A percentile compares a stretch with the other conserved stretches of the same genome.
These are phyloP conservation scores for Geotrichum klebahnii DNA, from an alignment of 1,139 yeast species.

Conservation along the genomic window DNA sequence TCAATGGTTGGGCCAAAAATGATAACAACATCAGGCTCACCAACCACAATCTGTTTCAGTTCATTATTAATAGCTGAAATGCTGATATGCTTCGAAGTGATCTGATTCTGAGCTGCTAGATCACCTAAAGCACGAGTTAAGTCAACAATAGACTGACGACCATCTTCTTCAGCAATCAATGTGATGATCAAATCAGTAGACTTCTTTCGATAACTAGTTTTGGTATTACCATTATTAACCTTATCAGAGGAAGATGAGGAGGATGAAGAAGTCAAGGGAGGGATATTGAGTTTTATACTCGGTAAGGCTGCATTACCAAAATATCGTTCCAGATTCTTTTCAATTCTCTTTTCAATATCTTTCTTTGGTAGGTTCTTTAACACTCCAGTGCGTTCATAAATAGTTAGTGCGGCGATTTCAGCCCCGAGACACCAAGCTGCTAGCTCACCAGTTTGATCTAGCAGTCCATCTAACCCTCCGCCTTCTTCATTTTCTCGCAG, in stretches of 20 bases:
- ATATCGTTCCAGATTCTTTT: slow-evolving; percentile 60
- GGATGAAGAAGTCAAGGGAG: slow-evolving; percentile 9
- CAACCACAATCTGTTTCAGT: slow-evolving; percentile 69
- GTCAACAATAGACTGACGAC: slow-evolving; percentile 84
- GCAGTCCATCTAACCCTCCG: slow-evolving; percentile 82
- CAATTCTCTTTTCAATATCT: slow-evolving; percentile 57
- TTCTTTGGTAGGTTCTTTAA: slow-evolving; percentile 47
- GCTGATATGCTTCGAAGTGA: slow-evolving; percentile 64
- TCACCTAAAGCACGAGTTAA: slow-evolving; percentile 83
- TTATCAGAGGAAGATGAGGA: neutral
- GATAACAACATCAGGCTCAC: slow-evolving; percentile 84
- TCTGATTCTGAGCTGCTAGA: slow-evolving; percentile 58
- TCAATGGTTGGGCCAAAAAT: slow-evolving; percentile 82
- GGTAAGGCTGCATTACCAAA: slow-evolving; percentile 74
- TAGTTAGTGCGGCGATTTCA: slow-evolving; percentile 65
- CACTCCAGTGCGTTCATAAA: slow-evolving; percentile 78
- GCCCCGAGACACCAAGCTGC: slow-evolving; percentile 85
- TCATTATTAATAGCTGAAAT: slow-evolving; percentile 73
- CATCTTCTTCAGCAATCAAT: slow-evolving; percentile 72
- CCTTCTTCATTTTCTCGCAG: slow-evolving; percentile 80
- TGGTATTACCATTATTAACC: too few relatives aligned
- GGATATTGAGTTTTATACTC: slow-evolving; percentile 27
- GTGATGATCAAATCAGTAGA: slow-evolving; percentile 62
- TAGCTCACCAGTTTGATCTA: slow-evolving; percentile 71
- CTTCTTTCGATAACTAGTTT: slow-evolving; percentile 31